Base-by-base conservation (phyloP, 257 asterid genomes). In the Cinchona pubescens region DNA sequence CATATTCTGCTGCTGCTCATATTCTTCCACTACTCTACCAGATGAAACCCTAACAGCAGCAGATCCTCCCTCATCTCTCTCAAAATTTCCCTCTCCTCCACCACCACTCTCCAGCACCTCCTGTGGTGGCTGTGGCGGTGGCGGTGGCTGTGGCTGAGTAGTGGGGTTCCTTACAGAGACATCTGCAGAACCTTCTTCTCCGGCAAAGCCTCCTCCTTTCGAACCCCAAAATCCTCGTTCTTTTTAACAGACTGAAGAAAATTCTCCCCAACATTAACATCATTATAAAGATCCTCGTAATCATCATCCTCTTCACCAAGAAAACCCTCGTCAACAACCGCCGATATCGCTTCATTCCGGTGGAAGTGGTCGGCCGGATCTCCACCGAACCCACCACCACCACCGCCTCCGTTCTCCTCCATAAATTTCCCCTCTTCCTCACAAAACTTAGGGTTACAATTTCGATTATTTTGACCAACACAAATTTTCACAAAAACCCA, bases 231-330 rank as follows among this genome's bases (percentile, higher is more conserved):
- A 75, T 91, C 97, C 80, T 88, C 90, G 72, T 73, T 89, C 76
- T 84, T 86, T 49, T 88, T 81, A 75, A 89, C 76, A 13, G 96
- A 85, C 78, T 88, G 96, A 75, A 89, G 81, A 83, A 95, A 92
- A 69, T 89, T 83, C 85, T 93, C 99, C 37, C 98, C 98, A 43
- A 95, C 96, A 67, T 95, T 95, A 56, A 95, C 99, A 79, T 95
- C 99, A 67, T 91, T 92, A 75, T 95, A 95, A 29, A 95, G 96
- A 77, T 95, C 99, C 74, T 95, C 99, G 37, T 89, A 95, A 69
- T 95, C 98, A 73, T 91, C 96, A 40, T 85, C 88, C 51, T 94
- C 98, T 34, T 93, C 99, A 19, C 87, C 96, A 15, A 92, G 82
- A 49, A 90, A 89, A 11, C 87, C 95, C 9, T 91, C 96, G 74